Base-by-base conservation (phyloP, 192 early-diverging fungal species). In the Coemansia sp. region DNA sequence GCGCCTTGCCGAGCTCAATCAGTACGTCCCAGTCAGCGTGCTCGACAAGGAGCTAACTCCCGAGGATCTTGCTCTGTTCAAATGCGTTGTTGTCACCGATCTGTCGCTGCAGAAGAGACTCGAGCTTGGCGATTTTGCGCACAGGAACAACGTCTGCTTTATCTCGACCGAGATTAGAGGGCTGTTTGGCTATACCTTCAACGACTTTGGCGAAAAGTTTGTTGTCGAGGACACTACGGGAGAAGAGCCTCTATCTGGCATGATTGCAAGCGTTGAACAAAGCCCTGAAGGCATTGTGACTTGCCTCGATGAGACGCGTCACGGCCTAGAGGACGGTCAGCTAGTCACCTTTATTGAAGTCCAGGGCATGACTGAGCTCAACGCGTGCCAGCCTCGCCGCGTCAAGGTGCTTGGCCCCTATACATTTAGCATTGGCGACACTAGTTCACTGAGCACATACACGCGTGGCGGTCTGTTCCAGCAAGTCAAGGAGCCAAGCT, bases 311-410 rank as follows among this genome's bases (percentile, higher is more conserved):
- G 97, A 99, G 65, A 87, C 91, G 17, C 88, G 97, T 27, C 97
- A 99, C 66, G 95, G 95, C 18, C 77, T 99, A n/a, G 95, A 96
- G 71, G 95, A 98, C 75, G 97, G 97, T 7, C 93, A 97, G 67
- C 87, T 83, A 71, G 95, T 99, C 27, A 93, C 91, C 5, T 99
- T 99, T 68, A 83, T 81, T 27, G 95, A 99, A 68, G 73, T 99
- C 12, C 74, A 93, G 63, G 97, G 97, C 24, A 96, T 99, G 94
- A 83, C 83, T 22, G 85, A 88, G 72, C 81, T 98, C 35, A 98
- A 98, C 65, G 87, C 82, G 34, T 81, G 84, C 59, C 82, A 83
- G 48, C 91, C 95, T 21, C 84, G 87, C 52, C 86, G 87, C 61
- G 70, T 99, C 70, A 93, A 89, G 60, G 90, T 95, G 1, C 69